Evolutionary conservation across 2,329 filamentous ascomycete species (phyloP), one percentile per base, ranked within the genome.

Genomic region (Phaeoacremonium minimum): DNA sequence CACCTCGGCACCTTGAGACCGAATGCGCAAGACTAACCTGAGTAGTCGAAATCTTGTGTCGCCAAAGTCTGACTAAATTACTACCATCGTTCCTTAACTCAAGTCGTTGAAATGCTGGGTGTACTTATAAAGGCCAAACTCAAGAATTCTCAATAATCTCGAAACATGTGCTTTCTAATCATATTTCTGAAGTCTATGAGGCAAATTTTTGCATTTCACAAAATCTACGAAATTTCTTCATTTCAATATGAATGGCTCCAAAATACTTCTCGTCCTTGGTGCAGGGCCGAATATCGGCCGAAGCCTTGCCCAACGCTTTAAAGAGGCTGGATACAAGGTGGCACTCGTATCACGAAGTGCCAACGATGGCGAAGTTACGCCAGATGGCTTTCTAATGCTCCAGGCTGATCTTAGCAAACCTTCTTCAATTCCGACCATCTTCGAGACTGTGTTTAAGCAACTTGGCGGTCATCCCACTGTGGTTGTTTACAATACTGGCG

Each of bases 401-500:
- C 36, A 41, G 28, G 41, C 43, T 3, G 38, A 46, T 32, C 32
- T 46, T 19, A 29, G 38, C 2, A 28, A 44, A 34, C 32, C 32
- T 7, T 16, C 29, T 7, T 17, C 30, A 11, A 28, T 38, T 12
- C 16, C 30, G 4, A 19, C 16, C 9, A 38, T 40, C 14, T 37
- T 44, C 22, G 28, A 5, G 4, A 49, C 55, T 13, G 58, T 68
- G 35, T 57, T 58, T 37, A 40, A 49, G 26, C 42, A 57, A 19
- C 55, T 66, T 30, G 44, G 56, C 8, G 46, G 49, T n/a, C 34
- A 52, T 15, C 66, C 66, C 5, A 61, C 47, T 20, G 58, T 69
- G 28, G 60, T 71, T 9, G 45, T 69, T 8, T 69, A 69, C 52
- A 70, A 69, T 41, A 63, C 63, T 20, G 61, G 55, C 4, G 38